These are phyloP conservation scores for Lactarius vividus DNA, from an alignment of 768 basidiomycete genomes.

Conservation along the genomic window DNA sequence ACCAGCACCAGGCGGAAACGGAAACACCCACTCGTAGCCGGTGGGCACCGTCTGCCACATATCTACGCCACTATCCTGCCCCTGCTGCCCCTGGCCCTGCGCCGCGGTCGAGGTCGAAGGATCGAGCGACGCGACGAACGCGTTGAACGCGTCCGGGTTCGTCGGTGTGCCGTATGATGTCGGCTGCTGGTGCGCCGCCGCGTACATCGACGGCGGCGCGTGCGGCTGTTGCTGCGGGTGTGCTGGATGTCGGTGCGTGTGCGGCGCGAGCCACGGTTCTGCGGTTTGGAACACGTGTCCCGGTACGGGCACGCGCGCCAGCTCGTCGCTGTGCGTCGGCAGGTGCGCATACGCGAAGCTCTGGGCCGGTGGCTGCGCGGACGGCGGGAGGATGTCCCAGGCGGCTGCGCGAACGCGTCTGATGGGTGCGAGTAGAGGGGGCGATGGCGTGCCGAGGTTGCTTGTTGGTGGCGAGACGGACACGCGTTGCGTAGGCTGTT, in stretches of 20 bases:
- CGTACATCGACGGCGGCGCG: slow-evolving; percentile 4
- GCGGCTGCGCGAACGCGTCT: slow-evolving; percentile 3
- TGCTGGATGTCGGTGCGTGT: slow-evolving; percentile 6
- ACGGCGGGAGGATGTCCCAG: slow-evolving; percentile 2
- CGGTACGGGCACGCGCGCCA: slow-evolving; percentile 16
- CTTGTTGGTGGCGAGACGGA: slow-evolving; percentile 17
- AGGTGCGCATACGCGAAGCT: slow-evolving; percentile 20
- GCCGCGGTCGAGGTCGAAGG: background rate
- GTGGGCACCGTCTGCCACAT: slow-evolving; percentile 26
- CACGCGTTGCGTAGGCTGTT: slow-evolving; percentile 2
- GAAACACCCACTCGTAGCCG: slow-evolving; percentile 27
- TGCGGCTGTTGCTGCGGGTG: slow-evolving; percentile 10
- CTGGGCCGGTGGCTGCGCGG: background rate
- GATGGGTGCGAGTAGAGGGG: slow-evolving; percentile 11
- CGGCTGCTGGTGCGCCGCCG: background rate
- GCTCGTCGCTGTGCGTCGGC: slow-evolving; percentile 25
- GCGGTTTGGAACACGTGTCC: slow-evolving; percentile 10
- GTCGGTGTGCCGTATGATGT: slow-evolving; percentile 12
- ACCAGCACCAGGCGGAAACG: slow-evolving; percentile 6
- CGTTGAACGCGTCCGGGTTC: slow-evolving; percentile 1
- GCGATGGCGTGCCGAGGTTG: slow-evolving; percentile 18
- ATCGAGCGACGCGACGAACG: slow-evolving; percentile 8
- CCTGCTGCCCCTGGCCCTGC: background rate
- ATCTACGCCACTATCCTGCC: slow-evolving; percentile 10
- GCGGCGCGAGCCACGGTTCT: slow-evolving; percentile 18